Evolutionary conservation across 768 basidiomycete genomes (phyloP).

Genomic region (Kwoniella heveanensis): DNA sequence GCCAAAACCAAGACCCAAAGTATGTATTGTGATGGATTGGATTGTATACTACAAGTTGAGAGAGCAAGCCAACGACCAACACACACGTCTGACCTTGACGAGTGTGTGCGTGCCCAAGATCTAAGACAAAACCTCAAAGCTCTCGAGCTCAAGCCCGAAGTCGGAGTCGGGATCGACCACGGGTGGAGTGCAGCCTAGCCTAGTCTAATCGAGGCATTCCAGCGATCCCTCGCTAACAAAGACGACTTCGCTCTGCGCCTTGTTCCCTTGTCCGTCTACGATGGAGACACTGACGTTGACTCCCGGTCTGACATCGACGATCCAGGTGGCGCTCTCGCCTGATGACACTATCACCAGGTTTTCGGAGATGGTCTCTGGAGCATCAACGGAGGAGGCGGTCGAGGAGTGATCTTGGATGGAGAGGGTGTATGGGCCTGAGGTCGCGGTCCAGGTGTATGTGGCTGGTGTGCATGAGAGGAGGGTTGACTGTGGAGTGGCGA

Average conservation of each 20-base stretch:
- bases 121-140: no score
- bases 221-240: constrained; percentile 27
- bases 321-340: constrained; percentile 31
- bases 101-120: no score
- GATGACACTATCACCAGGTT: constrained; percentile 25
- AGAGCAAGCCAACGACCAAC: no score
- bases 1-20: no score
- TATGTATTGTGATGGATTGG: no score
- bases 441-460: constrained; percentile 20
- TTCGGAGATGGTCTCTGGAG: constrained; percentile 3
- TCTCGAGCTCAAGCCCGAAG: no score
- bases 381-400: constrained; percentile 1
- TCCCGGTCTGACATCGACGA: constrained; percentile 34
- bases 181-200: not conserved
- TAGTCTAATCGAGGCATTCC: constrained; percentile 30
- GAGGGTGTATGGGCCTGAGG: constrained; percentile 14
- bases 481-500: constrained; percentile 5
- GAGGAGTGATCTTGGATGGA: constrained; percentile 6
- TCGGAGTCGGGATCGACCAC: no score
- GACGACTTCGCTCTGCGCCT: constrained; percentile 15
- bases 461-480: constrained; percentile 16
- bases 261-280: constrained; percentile 32
- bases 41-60: no score
- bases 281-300: constrained; percentile 28
- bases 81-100: no score